Percentiles rank a stretch among this genome's conserved stretches.
Evolutionary conservation across 306 rosid genomes (phyloP).

Genomic region (Quercus robur): DNA sequence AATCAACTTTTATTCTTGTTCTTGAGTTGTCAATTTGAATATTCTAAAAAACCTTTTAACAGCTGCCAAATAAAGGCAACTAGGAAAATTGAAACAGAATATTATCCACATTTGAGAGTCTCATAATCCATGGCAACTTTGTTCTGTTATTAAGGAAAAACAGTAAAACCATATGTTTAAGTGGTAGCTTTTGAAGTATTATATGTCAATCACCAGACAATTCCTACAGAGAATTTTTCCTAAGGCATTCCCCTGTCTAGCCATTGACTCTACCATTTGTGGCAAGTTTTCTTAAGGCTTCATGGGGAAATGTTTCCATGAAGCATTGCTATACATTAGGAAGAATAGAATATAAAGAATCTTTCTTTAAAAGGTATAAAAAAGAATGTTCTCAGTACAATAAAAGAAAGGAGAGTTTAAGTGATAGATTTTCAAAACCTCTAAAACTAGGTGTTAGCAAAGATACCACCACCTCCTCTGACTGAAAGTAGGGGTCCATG

Average conservation of each 20-base stretch:
- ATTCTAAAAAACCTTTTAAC: not conserved
- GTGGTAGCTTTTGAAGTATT: not conserved
- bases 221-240: not conserved
- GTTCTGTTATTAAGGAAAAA: not conserved
- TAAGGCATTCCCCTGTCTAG: not conserved
- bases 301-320: conserved; percentile 1
- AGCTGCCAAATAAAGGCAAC: not conserved
- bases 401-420: conserved; percentile 18
- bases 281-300: conserved; percentile 1
- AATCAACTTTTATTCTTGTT: not conserved
- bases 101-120: not conserved
- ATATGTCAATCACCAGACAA: conserved; percentile 5
- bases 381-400: conserved; percentile 18
- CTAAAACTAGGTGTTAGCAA: conserved; percentile 32
- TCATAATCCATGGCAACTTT: not conserved
- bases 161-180: not conserved
- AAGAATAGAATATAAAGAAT: not conserved
- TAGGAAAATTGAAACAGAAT: not conserved
- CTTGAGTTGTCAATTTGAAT: not conserved
- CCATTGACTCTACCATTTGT: conserved; percentile 1
- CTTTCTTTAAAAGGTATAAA: conserved; percentile 10
- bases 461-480: conserved; percentile 56
- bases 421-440: conserved; percentile 24
- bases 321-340: conserved; percentile 27
- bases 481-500: conserved; percentile 56